Conservation (phyloP, 352 stramenopile species). For the Phytopythium delawarense region DNA sequence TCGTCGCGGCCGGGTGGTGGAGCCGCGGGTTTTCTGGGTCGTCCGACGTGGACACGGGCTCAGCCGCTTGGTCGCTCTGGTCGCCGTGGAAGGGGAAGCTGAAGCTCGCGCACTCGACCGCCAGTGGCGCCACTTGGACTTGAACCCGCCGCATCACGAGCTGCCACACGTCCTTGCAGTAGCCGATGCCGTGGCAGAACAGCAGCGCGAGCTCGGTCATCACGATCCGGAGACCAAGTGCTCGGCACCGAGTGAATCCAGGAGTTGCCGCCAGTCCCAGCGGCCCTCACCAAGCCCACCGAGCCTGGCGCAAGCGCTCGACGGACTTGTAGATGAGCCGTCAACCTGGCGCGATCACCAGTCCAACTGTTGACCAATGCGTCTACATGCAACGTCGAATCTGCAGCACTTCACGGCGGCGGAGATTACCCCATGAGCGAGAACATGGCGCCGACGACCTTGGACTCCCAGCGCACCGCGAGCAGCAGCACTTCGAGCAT, state of each 20-base stretch:
- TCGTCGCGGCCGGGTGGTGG: slow-evolving; percentile 11
- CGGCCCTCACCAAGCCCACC: background rate
- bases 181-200: slow-evolving; percentile 16
- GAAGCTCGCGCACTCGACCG: slow-evolving; percentile 10
- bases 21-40: slow-evolving; percentile 5
- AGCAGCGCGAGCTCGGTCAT: slow-evolving; percentile 10
- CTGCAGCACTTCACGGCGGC: too few species aligned
- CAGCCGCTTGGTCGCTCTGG: slow-evolving; percentile 4
- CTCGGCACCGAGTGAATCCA: background rate
- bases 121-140: slow-evolving; percentile 9
- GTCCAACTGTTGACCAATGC: background rate
- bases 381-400: background rate
- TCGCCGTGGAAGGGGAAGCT: slow-evolving; percentile 16
- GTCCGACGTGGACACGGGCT: background rate
- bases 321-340: background rate
- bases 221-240: background rate
- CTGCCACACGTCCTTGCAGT: slow-evolving; percentile 16
- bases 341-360: background rate
- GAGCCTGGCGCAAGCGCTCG: background rate
- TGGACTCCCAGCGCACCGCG: slow-evolving; percentile 50
- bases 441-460: slow-evolving; percentile 45
- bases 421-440: slow-evolving; percentile 8
- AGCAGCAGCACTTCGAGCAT: slow-evolving; percentile 67
- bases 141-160: slow-evolving; percentile 10
- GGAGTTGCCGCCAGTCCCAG: background rate